phyloP scores from a whole-genome alignment of 768 basidiomycete genomes.

The Rhodotorula graminis region DNA sequence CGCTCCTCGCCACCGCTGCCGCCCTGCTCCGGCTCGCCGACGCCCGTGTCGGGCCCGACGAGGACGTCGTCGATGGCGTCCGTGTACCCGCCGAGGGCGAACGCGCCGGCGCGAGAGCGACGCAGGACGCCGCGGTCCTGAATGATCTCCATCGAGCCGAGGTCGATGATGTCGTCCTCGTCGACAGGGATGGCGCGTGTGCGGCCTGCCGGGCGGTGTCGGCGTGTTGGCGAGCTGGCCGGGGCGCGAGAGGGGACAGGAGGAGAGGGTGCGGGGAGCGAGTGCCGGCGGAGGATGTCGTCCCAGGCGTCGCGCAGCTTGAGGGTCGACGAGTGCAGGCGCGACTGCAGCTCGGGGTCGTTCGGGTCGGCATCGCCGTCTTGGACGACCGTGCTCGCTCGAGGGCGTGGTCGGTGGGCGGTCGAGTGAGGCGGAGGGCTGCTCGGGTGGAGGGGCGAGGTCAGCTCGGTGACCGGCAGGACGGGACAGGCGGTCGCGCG shows the following conservation, averaged over 20 bases:
- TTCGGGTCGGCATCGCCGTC: not conserved
- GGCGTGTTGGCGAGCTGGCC: too few species aligned
- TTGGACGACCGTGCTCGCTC: too few species aligned
- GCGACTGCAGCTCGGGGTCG: not conserved
- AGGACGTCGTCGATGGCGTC: not conserved
- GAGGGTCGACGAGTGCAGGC: constrained; percentile 6
- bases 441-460: not conserved
- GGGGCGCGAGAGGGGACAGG: not conserved
- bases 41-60: constrained; percentile 4
- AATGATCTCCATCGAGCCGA: constrained; percentile 16
- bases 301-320: constrained; percentile 19
- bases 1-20: not conserved
- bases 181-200: constrained; percentile 30
- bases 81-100: constrained; percentile 21
- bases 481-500: not conserved
- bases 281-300: constrained; percentile 26
- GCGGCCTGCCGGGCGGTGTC: constrained; percentile 8
- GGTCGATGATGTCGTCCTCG: constrained; percentile 38
- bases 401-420: not conserved
- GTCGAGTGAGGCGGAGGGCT: not conserved
- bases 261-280: not conserved
- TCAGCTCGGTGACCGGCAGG: not conserved
- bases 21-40: not conserved
- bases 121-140: constrained; percentile 29
- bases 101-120: constrained; percentile 7